Base-by-base conservation (phyloP, 129 eudicot species). In the Erigeron canadensis region DNA sequence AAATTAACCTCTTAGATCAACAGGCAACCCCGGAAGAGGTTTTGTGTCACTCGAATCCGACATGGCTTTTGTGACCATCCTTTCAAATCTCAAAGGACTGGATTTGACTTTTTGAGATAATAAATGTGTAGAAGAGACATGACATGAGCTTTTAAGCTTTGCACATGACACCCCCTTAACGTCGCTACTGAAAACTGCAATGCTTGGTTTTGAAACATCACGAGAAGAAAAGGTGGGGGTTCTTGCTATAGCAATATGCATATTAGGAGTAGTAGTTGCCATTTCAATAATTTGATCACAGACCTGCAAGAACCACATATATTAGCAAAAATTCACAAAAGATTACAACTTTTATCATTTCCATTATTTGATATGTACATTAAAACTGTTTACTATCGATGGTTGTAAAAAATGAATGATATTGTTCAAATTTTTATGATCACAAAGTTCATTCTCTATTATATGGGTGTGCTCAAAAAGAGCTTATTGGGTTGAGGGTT, bases 371-470 rank as follows among this genome's bases (percentile, higher is more conserved):
- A 21, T 8, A 42, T 84, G 69, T 76, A 83, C 96, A 78, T 64
- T 2, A 86, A 81, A 56, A 83, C 84, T 23, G 81, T 81, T 61
- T 81, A 48, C 45, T 34, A 47, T 48, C 23, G 1, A 53, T 16
- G 34, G 34, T 17, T 6, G 8, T 0, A 53, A 5, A 16, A 53
- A 17, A 0, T 17, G 0, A 53, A 53, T 53, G 23, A 53, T 6
- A n/a, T 17, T n/a, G 22, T 5, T 53, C 8, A 53, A 16, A 13
- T 1, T 17, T 16, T 53, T 22, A 16, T 4, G 18, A 53, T 10
- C 8, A 43, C 47, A 43, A 43, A 43, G 47, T 6, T 43, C 47
- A 43, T 10, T 43, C 3, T 43, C 47, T 10, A 28, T 28, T 28
- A 28, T 28, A 1, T 28, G 34, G 34, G 34, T 28, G 1, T 28